These are phyloP conservation scores for Celoporthe dispersa DNA, from an alignment of 2,329 filamentous ascomycete genomes.

Conservation along the genomic window DNA sequence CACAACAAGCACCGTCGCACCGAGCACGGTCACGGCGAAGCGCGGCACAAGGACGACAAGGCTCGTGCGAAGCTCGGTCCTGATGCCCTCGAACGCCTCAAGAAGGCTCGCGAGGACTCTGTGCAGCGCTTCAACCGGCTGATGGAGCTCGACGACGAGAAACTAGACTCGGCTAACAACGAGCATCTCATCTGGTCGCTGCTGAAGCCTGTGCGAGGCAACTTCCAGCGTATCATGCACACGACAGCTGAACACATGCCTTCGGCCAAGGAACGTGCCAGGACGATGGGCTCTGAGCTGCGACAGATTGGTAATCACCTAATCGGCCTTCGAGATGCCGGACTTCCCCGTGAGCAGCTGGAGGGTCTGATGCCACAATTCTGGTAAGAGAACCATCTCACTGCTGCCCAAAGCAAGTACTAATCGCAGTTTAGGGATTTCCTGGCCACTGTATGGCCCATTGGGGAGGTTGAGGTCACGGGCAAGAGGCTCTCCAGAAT, in stretches of 20 bases:
- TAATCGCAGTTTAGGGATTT: constrained; percentile 41
- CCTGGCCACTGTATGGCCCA: constrained; percentile 45
- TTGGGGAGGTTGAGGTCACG: constrained; percentile 43
- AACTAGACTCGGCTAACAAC: constrained; percentile 41
- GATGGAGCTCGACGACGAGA: constrained; percentile 42
- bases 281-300: constrained; percentile 44
- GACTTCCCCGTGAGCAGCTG: constrained; percentile 37
- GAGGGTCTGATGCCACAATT: constrained; percentile 44
- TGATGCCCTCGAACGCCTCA: constrained; percentile 42
- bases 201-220: constrained; percentile 42
- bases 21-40: constrained; percentile 48
- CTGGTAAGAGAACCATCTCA: constrained; percentile 35
- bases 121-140: constrained; percentile 44
- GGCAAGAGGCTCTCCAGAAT: constrained; percentile 43
- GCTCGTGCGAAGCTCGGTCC: constrained; percentile 41
- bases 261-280: constrained; percentile 40
- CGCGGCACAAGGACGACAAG: constrained; percentile 46
- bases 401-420: constrained; percentile 10
- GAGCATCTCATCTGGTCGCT: constrained; percentile 45
- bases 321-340: constrained; percentile 39
- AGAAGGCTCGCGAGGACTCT: constrained; percentile 40
- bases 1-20: constrained; percentile 56
- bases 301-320: constrained; percentile 43
- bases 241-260: constrained; percentile 38
- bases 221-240: constrained; percentile 45